Conservation (phyloP, 192 early-diverging fungal species). For the Spizellomyces sp. region DNA sequence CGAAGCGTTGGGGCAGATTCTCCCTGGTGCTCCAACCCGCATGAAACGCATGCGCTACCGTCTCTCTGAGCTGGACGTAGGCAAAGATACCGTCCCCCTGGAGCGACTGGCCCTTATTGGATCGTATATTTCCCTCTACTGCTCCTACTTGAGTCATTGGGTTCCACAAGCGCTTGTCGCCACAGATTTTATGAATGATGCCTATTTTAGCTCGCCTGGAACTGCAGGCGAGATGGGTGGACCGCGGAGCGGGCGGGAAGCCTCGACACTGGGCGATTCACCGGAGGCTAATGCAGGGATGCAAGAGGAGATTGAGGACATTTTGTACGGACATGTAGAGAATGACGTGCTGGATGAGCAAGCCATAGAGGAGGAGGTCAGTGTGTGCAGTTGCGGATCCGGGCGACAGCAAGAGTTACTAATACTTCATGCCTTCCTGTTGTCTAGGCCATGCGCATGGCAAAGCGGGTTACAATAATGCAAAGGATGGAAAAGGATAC, state of each 20-base stretch:
- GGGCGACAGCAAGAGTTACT: neutral
- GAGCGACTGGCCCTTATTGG: slow-evolving; percentile 38
- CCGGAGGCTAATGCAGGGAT: slow-evolving; percentile 10
- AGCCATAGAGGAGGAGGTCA: slow-evolving; percentile 42
- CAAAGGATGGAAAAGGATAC: neutral
- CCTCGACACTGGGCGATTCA: neutral
- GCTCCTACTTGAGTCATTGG: slow-evolving; percentile 40
- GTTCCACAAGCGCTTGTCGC: slow-evolving; percentile 36
- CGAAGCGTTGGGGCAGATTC: slow-evolving; percentile 36
- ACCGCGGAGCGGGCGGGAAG: neutral
- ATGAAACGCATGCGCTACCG: slow-evolving; percentile 36
- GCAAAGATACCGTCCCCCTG: slow-evolving; percentile 29
- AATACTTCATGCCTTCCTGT: neutral
- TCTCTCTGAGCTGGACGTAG: slow-evolving; percentile 35
- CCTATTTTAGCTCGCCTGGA: slow-evolving; percentile 12
- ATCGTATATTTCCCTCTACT: slow-evolving; percentile 36
- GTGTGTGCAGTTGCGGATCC: neutral
- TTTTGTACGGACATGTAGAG: slow-evolving; percentile 20
- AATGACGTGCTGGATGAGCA: slow-evolving; percentile 20
- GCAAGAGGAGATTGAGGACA: slow-evolving; percentile 37
- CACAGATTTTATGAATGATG: slow-evolving; percentile 43
- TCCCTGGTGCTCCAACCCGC: slow-evolving; percentile 33
- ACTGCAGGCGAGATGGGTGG: slow-evolving; percentile 12
- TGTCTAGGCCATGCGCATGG: slow-evolving; percentile 3
- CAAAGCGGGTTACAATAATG: neutral